Conservation (phyloP, 331 rosid species). For the Malus hybrid region DNA sequence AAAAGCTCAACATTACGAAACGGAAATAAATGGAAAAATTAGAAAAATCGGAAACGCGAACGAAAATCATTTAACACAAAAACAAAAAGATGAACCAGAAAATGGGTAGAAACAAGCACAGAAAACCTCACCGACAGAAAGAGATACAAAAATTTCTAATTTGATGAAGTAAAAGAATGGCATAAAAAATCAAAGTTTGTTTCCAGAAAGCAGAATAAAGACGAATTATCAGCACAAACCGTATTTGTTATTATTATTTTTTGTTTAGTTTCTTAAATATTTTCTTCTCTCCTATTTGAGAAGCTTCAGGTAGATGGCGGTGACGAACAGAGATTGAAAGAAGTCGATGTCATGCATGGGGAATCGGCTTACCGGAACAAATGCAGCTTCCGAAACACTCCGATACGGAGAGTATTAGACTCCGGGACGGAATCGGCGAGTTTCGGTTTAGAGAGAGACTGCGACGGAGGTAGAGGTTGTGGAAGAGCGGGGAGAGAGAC, state of each 20-base stretch:
- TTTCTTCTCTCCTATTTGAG: not conserved
- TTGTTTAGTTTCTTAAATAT: no score
- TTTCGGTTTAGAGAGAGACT: not conserved
- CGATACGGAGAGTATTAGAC: not conserved
- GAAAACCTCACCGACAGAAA: constrained; percentile 36
- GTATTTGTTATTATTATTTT: not conserved
- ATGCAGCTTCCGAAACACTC: constrained; percentile 20
- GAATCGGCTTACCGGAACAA: constrained; percentile 28
- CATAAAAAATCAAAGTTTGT: not conserved
- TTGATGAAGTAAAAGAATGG: not conserved
- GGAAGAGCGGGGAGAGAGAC: not conserved
- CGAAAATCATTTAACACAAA: not conserved
- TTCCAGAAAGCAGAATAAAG: not conserved
- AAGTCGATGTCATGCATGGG: not conserved
- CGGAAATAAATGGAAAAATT: not conserved
- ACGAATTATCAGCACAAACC: not conserved
- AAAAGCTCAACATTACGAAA: not conserved
- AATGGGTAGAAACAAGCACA: constrained; percentile 13
- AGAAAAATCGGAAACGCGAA: not conserved
- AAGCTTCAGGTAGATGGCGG: not conserved
- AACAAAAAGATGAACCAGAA: not conserved
- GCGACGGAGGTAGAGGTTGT: not conserved
- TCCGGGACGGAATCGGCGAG: not conserved
- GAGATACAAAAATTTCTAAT: not conserved
- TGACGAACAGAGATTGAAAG: not conserved